phyloP scores from a whole-genome alignment of 2,329 filamentous ascomycete species.

The Pseudogymnoascus sp. region DNA sequence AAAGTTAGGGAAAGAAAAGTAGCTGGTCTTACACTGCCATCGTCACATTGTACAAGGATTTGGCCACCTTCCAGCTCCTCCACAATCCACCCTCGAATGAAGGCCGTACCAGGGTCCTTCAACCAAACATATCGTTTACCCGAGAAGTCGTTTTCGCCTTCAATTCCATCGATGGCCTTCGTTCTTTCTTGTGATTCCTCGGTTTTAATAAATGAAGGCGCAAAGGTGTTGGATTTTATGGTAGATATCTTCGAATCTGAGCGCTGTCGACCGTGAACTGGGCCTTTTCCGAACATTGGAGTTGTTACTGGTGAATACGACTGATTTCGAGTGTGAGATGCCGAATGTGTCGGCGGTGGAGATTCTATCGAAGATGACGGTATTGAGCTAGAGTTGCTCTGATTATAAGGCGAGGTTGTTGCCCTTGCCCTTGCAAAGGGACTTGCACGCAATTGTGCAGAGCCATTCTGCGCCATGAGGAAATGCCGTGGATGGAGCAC shows the following conservation, averaged over 20 bases:
- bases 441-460: conserved; percentile 69
- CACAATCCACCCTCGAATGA: conserved; percentile 86
- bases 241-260: conserved; percentile 59
- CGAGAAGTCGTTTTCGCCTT: conserved; percentile 98
- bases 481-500: not conserved
- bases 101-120: conserved; percentile 76
- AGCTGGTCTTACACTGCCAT: conserved; percentile 62
- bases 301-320: conserved; percentile 51
- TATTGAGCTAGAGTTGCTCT: conserved; percentile 63
- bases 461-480: conserved; percentile 37
- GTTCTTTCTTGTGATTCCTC: conserved; percentile 58
- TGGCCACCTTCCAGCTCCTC: conserved; percentile 64
- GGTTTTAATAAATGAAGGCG: conserved; percentile 88
- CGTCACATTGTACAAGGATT: conserved; percentile 84
- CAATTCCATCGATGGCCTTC: conserved; percentile 62
- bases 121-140: conserved; percentile 98
- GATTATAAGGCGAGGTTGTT: conserved; percentile 50
- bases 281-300: conserved; percentile 29
- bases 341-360: conserved; percentile 25
- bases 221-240: conserved; percentile 73
- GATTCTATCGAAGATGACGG: conserved; percentile 43
- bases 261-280: conserved; percentile 31
- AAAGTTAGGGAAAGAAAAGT: not conserved
- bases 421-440: conserved; percentile 67
- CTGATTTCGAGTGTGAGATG: conserved; percentile 58